These are phyloP conservation scores for Boletus hoseneyae DNA, from an alignment of 1,284 basidiomycete genomes.

Conservation along the genomic window DNA sequence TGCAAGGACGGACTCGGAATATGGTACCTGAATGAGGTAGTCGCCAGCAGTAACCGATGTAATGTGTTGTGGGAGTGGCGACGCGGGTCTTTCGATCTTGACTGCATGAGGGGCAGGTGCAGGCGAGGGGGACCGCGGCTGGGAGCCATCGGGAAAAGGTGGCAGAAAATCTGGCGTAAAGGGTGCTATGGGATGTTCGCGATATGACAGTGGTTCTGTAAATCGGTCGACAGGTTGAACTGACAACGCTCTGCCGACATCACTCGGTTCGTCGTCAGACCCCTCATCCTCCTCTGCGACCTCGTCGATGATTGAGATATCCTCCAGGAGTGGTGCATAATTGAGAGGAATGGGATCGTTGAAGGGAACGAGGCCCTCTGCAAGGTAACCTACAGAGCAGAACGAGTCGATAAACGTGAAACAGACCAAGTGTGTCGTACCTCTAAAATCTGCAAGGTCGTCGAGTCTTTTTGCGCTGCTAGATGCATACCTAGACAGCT, in stretches of 20 bases:
- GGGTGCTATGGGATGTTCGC: slow-evolving; percentile 24
- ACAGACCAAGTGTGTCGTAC: slow-evolving; percentile 36
- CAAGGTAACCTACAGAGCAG: slow-evolving; percentile 50
- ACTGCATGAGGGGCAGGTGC: slow-evolving; percentile 30
- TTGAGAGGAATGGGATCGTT: slow-evolving; percentile 55
- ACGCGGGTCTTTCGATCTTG: slow-evolving; percentile 32
- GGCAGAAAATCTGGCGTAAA: slow-evolving; percentile 32
- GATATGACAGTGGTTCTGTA: slow-evolving; percentile 23
- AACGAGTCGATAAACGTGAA: slow-evolving; percentile 5
- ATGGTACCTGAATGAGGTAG: slow-evolving; percentile 65
- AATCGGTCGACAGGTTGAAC: slow-evolving; percentile 8
- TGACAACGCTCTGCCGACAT: slow-evolving; percentile 14
- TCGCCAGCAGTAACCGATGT: slow-evolving; percentile 41
- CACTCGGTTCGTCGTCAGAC: slow-evolving; percentile 32
- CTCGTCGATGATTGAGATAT: slow-evolving; percentile 24
- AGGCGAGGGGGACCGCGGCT: slow-evolving; percentile 33
- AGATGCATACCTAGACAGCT: slow-evolving; percentile 60
- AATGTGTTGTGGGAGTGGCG: slow-evolving; percentile 33
- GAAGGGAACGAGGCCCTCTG: slow-evolving; percentile 52
- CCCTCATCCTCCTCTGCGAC: slow-evolving; percentile 41
- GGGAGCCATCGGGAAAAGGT: slow-evolving; percentile 47
- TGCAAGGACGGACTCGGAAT: slow-evolving; percentile 63
- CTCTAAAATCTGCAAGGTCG: slow-evolving; percentile 67
- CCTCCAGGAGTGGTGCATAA: slow-evolving; percentile 40
- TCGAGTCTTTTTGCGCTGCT: slow-evolving; percentile 60